Evolutionary conservation across 106 monocot genomes (phyloP), one percentile per base, ranked within the genome.

Genomic region (Triglochin maritima): DNA sequence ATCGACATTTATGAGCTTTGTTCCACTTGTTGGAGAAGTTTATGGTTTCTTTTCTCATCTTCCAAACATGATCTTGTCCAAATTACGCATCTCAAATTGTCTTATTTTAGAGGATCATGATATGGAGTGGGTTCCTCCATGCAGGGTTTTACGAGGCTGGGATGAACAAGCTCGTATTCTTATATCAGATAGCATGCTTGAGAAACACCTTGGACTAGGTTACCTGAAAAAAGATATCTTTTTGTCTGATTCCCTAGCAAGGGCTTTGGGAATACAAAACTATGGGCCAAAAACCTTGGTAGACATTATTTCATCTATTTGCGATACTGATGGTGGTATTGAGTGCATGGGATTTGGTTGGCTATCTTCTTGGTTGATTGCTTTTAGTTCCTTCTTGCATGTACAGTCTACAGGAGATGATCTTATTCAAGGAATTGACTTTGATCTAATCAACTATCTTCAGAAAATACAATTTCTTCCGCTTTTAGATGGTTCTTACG

Each of bases 41-140:
- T 82, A 89, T 76, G 98, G 98, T 44, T 98, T 98, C 71, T 98
- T 98, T 74, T 80, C 84, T 66, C 76, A 72, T 67, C 92, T 98
- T 62, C 92, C 98, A 49, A 84, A 86, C 45, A 77, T 98, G 92
- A 89, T 98, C 14, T 71, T 92, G 77, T 86, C 92, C 48, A 92
- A 79, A 70, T 73, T 98, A 74, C 85, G 88, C 10, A 44, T 69
- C 61, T 84, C 86, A 52, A 83, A 73, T 41, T 98, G 98, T 80
- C 72, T 98, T 61, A 66, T 92, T 78, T 71, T 88, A 73, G 98
- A 98, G 56, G 79, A 74, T 60, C 72, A 76, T 69, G 73, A 68
- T 66, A 57, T 61, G 44, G 73, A 71, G 43, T 92, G 91, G 92
- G 82, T 86, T 56, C 81, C 78, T 59, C 92, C 98, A 46, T 98